Evolutionary conservation across 2,329 filamentous ascomycete genomes (phyloP).

Genomic region (Aspergillus nomiae): DNA sequence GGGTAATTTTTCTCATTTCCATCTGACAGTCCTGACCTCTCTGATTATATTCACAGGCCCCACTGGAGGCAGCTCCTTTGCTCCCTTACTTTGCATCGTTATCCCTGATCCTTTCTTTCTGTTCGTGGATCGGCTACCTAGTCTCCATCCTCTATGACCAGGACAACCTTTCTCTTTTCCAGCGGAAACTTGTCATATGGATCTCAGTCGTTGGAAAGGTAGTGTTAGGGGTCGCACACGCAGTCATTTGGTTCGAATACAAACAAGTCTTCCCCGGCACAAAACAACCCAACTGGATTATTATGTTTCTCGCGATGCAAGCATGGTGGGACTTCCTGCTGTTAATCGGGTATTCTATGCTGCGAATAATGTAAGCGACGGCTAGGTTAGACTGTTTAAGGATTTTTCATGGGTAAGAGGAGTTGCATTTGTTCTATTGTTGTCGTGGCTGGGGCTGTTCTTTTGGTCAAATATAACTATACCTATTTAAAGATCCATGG

Average conservation of each 20-base stretch:
- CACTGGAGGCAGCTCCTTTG: not conserved
- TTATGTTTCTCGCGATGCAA: conserved; percentile 2
- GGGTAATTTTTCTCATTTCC: not conserved
- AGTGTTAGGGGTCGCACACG: not conserved
- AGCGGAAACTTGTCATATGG: not conserved
- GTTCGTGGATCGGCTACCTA: not conserved
- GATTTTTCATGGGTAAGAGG: not conserved
- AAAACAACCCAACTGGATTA: conserved; percentile 1
- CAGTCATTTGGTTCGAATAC: not conserved
- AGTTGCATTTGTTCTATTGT: not conserved
- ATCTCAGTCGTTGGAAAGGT: not conserved
- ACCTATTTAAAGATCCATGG: not conserved
- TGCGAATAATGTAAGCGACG: not conserved
- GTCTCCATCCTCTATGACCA: not conserved
- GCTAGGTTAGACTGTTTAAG: not conserved
- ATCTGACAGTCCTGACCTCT: not conserved
- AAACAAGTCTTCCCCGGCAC: not conserved
- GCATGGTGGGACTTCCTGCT: conserved; percentile 8
- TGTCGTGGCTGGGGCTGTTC: not conserved
- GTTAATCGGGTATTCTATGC: not conserved
- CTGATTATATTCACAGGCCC: not conserved
- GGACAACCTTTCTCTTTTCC: not conserved
- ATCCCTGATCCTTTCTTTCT: not conserved
- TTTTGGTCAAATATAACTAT: too few species aligned
- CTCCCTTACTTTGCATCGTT: not conserved